These are phyloP conservation scores for Xylaria arbuscula DNA, from an alignment of 2,329 filamentous ascomycete genomes.

Conservation along the genomic window DNA sequence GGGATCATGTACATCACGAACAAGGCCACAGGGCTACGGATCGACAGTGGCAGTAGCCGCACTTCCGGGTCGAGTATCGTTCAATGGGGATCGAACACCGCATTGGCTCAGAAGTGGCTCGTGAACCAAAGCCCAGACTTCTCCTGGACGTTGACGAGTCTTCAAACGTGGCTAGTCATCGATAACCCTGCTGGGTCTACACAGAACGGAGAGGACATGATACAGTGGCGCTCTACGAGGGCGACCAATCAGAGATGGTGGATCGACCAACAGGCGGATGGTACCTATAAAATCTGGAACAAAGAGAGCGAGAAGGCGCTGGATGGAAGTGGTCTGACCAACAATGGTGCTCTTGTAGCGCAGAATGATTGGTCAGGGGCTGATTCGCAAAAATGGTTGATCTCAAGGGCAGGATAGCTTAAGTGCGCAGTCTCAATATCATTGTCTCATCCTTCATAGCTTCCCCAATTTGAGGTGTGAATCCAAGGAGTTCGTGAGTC, in stretches of 20 bases:
- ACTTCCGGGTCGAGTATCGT: neutral
- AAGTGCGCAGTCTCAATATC: neutral
- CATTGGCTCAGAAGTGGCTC: neutral
- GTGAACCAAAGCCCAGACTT: neutral
- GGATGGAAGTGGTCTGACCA: neutral
- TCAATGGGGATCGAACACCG: neutral
- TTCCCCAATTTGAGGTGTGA: no score
- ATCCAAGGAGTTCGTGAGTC: no score
- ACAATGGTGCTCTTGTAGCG: neutral
- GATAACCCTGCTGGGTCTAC: neutral
- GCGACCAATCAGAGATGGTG: neutral
- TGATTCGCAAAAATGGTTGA: neutral
- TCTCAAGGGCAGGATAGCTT: neutral
- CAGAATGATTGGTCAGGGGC: neutral
- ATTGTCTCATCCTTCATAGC: neutral
- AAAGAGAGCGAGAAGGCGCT: neutral
- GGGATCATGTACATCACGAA: neutral
- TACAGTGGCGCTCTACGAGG: neutral
- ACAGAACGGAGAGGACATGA: neutral
- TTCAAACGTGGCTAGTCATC: neutral
- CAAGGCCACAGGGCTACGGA: neutral
- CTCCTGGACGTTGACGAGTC: neutral
- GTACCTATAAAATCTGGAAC: neutral
- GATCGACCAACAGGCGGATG: neutral
- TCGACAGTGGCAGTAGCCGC: neutral